Percentiles rank a stretch among this genome's conserved stretches.
These are phyloP conservation scores for Pleurotus sapidus DNA, from an alignment of 768 basidiomycete species.

Conservation along the genomic window DNA sequence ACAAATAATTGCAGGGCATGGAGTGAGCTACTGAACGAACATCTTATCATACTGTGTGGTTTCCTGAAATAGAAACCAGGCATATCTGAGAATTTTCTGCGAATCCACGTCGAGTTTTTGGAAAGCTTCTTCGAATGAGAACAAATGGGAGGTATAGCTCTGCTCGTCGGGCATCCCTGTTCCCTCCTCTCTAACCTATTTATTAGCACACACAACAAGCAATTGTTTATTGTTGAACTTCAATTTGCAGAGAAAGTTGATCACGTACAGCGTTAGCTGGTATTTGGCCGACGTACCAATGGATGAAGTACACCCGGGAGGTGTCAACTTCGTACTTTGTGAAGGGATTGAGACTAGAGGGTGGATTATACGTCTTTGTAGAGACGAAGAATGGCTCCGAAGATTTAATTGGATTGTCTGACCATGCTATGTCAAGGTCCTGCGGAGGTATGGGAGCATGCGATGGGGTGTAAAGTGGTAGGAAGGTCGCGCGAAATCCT, in stretches of 20 bases:
- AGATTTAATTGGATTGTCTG: constrained; percentile 14
- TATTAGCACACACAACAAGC: too few relatives aligned
- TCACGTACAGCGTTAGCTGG: constrained; percentile 44
- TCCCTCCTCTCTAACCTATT: constrained; percentile 25
- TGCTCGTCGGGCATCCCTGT: constrained; percentile 62
- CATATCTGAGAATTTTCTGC: not conserved
- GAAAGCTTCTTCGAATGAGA: constrained; percentile 36
- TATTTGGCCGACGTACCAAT: constrained; percentile 57
- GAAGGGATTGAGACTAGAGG: constrained; percentile 1
- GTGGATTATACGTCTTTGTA: constrained; percentile 24
- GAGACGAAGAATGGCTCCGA: constrained; percentile 47
- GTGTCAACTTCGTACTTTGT: constrained; percentile 19
- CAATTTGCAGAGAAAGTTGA: too few relatives aligned
- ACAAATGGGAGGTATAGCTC: constrained; percentile 40
- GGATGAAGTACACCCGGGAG: constrained; percentile 47
- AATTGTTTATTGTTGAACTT: too few relatives aligned
- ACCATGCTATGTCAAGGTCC: not conserved
- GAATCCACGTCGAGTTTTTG: not conserved
- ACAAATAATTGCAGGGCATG: too few relatives aligned
- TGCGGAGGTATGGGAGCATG: constrained; percentile 38
- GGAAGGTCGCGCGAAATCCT: constrained; percentile 43
- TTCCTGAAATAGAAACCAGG: not conserved
- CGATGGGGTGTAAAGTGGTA: constrained; percentile 41
- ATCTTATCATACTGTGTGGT: not conserved
- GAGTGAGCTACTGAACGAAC: too few relatives aligned